Evolutionary conservation across 1,139 yeast genomes (phyloP).

Genomic region (Saccharomyces hybrid): DNA sequence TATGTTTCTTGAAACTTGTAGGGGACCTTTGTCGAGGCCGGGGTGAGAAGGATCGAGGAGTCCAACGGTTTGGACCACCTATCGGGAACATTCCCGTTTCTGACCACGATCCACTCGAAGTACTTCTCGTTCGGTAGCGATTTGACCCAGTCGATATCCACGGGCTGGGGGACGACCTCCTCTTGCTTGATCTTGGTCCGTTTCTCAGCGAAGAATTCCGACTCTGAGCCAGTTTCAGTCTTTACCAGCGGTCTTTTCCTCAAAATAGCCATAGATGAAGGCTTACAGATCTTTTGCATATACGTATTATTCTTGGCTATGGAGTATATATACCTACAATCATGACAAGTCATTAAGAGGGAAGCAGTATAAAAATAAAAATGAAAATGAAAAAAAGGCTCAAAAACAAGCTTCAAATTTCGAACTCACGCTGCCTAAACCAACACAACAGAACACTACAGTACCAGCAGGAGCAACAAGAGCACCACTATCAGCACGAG

Average conservation of each 20-base stretch:
- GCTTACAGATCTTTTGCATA: not conserved
- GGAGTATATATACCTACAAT: not conserved
- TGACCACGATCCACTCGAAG: constrained; percentile 21
- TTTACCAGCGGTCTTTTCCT: not conserved
- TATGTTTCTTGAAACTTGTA: constrained; percentile 49
- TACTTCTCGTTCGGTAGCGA: constrained; percentile 22
- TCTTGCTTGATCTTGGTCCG: constrained; percentile 1
- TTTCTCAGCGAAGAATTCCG: not conserved
- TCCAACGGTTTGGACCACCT: constrained; percentile 21
- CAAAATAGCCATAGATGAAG: not conserved
- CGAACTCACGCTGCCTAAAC: not conserved
- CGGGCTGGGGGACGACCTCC: constrained; percentile 5
- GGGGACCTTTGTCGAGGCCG: constrained; percentile 32
- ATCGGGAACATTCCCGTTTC: constrained; percentile 22
- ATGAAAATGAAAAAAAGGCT: not conserved
- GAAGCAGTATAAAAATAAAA: not conserved
- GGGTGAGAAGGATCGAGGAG: constrained; percentile 1
- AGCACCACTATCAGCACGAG: constrained; percentile 21
- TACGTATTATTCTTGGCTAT: not conserved
- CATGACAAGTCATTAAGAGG: not conserved
- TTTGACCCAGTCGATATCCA: constrained; percentile 25
- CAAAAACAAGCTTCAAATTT: not conserved
- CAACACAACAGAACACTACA: constrained; percentile 6
- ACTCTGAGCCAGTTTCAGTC: not conserved
- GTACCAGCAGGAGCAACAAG: constrained; percentile 20